Evolutionary conservation across 139 green algal species (phyloP).

Genomic region (Raphidocelis subcapitata): DNA sequence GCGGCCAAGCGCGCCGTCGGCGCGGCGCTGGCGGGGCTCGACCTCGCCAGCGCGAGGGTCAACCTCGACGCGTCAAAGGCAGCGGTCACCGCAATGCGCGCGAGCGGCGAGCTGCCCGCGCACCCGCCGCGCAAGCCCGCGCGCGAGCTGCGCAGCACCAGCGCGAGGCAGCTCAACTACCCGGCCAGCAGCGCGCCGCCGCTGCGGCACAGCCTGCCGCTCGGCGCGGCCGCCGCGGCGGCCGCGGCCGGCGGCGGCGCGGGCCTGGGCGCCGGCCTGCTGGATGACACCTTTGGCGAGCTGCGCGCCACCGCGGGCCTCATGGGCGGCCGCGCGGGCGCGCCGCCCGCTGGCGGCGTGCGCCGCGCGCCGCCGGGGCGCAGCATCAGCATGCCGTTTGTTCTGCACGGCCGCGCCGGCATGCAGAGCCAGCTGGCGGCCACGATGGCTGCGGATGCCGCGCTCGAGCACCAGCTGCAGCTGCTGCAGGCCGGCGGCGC

Average conservation of each 20-base stretch:
- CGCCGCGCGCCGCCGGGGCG: slow-evolving; percentile 10
- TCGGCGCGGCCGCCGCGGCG: neutral
- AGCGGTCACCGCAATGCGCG: slow-evolving; percentile 13
- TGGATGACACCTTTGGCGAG: neutral
- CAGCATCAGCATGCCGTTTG: slow-evolving; percentile 5
- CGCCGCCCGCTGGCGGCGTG: neutral
- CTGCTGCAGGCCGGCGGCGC: neutral
- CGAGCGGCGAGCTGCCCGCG: slow-evolving; percentile 21
- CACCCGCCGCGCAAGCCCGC: slow-evolving; percentile 15
- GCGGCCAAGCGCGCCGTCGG: too few species aligned
- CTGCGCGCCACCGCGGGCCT: neutral
- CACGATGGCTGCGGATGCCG: slow-evolving; percentile 10
- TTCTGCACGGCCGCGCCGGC: slow-evolving; percentile 17
- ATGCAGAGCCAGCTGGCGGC: slow-evolving; percentile 23
- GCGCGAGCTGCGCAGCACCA: slow-evolving; percentile 14
- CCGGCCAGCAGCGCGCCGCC: neutral
- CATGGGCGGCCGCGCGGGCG: neutral
- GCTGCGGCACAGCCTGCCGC: neutral
- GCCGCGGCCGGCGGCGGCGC: slow-evolving; percentile 4
- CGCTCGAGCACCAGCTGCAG: slow-evolving; percentile 26
- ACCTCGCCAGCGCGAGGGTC: slow-evolving; percentile 9
- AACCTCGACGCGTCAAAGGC: slow-evolving; percentile 31
- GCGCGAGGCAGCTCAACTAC: slow-evolving; percentile 15
- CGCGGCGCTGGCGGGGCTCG: neutral
- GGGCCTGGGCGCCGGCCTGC: neutral